A percentile compares a stretch with the other conserved stretches of the same genome.
phyloP scores from a whole-genome alignment of 495 filamentous ascomycete genomes.

The Saxispiralis lemnorum region DNA sequence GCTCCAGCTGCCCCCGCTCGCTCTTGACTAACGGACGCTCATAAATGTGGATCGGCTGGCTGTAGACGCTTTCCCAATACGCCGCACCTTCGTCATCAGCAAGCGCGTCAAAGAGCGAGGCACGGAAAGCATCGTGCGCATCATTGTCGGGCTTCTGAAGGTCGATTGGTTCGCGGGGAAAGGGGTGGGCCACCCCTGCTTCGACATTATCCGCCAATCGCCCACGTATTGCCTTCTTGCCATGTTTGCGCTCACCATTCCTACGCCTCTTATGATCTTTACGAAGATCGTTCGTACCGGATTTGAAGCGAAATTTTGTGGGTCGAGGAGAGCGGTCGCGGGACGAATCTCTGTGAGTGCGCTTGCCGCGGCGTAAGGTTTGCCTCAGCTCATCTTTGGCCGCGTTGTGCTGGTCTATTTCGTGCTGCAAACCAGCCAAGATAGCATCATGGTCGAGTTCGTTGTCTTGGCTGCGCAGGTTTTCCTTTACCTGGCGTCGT shows the following conservation, averaged over 20 bases:
- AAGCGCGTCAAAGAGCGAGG: slow-evolving; percentile 96
- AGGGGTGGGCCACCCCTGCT: slow-evolving; percentile 10
- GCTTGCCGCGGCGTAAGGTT: neutral
- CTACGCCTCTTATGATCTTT: neutral
- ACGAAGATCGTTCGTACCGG: slow-evolving; percentile 1
- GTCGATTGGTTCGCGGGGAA: slow-evolving; percentile 12
- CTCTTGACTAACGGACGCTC: slow-evolving; percentile 24
- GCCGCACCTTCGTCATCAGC: slow-evolving; percentile 87
- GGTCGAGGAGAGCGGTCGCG: neutral
- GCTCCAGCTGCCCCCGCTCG: slow-evolving; percentile 48
- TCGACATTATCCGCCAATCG: neutral
- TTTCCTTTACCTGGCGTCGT: slow-evolving; percentile 6
- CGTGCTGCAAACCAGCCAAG: slow-evolving; percentile 9
- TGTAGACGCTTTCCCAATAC: slow-evolving; percentile 90
- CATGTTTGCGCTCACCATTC: neutral
- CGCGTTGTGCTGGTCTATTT: slow-evolving; percentile 15
- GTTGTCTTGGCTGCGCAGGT: neutral
- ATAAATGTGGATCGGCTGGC: slow-evolving; percentile 70
- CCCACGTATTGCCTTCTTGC: slow-evolving; percentile 1
- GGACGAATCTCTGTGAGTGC: neutral
- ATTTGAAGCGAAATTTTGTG: slow-evolving; percentile 12
- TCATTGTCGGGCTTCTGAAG: neutral
- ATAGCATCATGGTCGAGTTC: slow-evolving; percentile 12
- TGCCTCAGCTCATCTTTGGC: slow-evolving; percentile 7
- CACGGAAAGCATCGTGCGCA: slow-evolving; percentile 56